Base-by-base conservation (phyloP, 352 stramenopile species). In the Phytophthora idaei region DNA sequence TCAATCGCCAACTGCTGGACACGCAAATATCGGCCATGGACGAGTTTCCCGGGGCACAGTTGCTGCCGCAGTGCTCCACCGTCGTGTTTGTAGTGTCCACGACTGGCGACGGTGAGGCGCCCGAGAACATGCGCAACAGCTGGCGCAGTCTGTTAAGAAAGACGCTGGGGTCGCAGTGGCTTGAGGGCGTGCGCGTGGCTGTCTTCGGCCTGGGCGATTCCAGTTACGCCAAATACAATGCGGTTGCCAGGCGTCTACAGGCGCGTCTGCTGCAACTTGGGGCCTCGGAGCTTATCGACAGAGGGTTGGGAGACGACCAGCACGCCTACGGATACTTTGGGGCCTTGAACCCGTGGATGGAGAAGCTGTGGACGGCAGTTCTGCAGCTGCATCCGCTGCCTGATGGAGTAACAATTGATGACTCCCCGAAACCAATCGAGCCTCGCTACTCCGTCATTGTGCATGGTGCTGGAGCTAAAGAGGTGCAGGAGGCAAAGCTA, bases 11-110 rank as follows among this genome's bases (percentile, higher is more conserved):
- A 31, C 78, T 96, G 12, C 21, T 63, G 12, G 80, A 90, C 56
- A 77, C 83, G 63, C 71, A 88, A 54, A 51, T 85, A 25, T 42
- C 32, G 28, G 65, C 88, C 32, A 77, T 97, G 73, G 89, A 97
- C 64, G 78, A 65, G 6, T 94, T 93, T 63, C 68, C 77, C 7
- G 73, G 92, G 34, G 53, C 64, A 25, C 46, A 86, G 5, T 31
- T 87, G 57, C 74, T 92, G 17, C 80, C 78, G 15, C 55, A 75
- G 15, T 87, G 82, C 59, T 57, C 64, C 25, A 70, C 90, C 27
- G 88, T 96, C 12, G 77, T 98, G 31, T 98, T 98, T 67, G 74
- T 98, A 9, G 89, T 95, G 7, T 80, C 92, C 31, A 98, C 93
- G 28, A 98, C 89, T 29, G 94, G 94, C 57, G 92, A 98, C 61